Evolutionary conservation across 306 rosid genomes (phyloP).

Genomic region (Malus sieversii): DNA sequence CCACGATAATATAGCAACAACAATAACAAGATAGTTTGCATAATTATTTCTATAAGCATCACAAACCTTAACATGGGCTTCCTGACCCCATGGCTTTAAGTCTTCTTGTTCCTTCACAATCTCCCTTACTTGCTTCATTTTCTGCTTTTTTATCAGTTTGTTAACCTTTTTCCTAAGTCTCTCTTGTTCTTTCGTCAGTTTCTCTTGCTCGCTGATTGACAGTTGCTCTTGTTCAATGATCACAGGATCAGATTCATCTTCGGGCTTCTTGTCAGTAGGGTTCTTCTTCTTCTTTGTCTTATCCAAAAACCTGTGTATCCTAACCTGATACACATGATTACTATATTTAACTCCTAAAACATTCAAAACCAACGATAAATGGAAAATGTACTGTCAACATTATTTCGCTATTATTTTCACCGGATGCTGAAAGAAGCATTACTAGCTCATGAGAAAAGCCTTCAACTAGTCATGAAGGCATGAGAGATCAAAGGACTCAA

Average conservation of each 20-base stretch:
- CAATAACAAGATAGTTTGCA: background rate
- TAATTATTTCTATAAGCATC: constrained; percentile 8
- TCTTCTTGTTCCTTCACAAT: constrained; percentile 52
- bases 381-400: background rate
- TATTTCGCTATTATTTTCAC: background rate
- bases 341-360: background rate
- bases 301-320: constrained; percentile 55
- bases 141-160: constrained; percentile 55
- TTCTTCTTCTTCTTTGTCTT: constrained; percentile 45
- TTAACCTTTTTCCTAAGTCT: constrained; percentile 46
- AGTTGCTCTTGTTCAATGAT: constrained; percentile 17
- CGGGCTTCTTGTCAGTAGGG: constrained; percentile 15
- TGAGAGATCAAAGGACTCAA: background rate
- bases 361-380: constrained; percentile 9
- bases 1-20: constrained; percentile 9
- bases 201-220: constrained; percentile 20
- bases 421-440: background rate
- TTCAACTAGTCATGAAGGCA: background rate
- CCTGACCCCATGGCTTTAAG: constrained; percentile 83
- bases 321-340: constrained; percentile 48
- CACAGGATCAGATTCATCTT: constrained; percentile 30
- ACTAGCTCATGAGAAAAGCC: background rate
- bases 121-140: constrained; percentile 43
- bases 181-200: constrained; percentile 23
- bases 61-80: constrained; percentile 86